Evolutionary conservation across 768 basidiomycete species (phyloP), one percentile per base, ranked within the genome.

Genomic region (Podaxis sp.): DNA sequence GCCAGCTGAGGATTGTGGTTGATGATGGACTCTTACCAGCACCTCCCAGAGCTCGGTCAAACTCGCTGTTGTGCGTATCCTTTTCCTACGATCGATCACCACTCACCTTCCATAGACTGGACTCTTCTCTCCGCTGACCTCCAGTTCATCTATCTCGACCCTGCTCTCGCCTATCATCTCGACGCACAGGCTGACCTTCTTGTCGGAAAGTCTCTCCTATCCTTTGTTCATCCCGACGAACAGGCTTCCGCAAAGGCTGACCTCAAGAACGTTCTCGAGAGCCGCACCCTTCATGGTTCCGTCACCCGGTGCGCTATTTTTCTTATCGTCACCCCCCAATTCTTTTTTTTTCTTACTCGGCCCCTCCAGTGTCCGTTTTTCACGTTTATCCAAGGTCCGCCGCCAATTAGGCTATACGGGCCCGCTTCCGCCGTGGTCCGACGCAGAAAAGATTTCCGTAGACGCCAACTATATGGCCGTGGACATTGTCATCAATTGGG

Each of bases 401-500:
- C 84, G 86, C 64, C 71, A 82, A 58, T 82, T 95, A n/a, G 92
- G 91, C 48, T 82, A 87, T 74, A 73, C 79, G 20, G 89, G 86
- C 0, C 82, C 85, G 12, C 70, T 72, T 44, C 74, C 78, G 22
- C 72, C 79, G 6, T 92, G 88, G 84, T 71, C 75, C 37, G 87
- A 89, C 64, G 87, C 82, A 6, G 87, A 91, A 67, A 89, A 88
- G 75, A 80, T 89, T 66, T 80, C 84, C 11, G 69, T 87, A 17
- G 91, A 95, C 78, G 75, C 77, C 30, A 78, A 92, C 71, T 95
- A 93, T 74, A 88, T 94, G 85, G 87, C 88, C 4, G 89, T 91
- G 64, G 92, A 95, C 75, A 87, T 95, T 69, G 92, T 94, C 69
- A 90, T 93, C 71, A 95, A 93, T 74, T 91, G 88, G 86, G 92